Conservation (phyloP, 73 alveolate genomes). For the Vitrella brassicaformis region DNA sequence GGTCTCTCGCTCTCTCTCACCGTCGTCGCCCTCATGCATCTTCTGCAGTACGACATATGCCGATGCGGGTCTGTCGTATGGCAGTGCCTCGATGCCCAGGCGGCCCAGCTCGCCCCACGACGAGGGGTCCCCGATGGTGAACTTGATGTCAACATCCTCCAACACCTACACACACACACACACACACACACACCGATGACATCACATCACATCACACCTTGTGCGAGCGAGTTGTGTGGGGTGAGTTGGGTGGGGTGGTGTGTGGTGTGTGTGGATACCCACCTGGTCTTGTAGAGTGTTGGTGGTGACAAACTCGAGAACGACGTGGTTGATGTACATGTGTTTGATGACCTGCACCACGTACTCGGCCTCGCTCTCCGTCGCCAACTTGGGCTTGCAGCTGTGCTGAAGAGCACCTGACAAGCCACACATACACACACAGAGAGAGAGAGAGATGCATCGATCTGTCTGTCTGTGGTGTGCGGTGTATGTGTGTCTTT, state of each 20-base stretch:
- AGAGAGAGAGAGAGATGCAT: too few species aligned
- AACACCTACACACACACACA: too few species aligned
- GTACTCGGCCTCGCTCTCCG: conserved; percentile 24
- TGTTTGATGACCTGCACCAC: conserved; percentile 32
- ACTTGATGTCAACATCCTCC: background rate
- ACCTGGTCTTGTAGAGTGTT: background rate
- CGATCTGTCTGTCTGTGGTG: too few species aligned
- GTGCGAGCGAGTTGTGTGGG: too few species aligned
- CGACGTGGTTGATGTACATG: background rate
- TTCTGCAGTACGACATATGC: background rate
- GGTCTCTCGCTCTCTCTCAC: too few species aligned
- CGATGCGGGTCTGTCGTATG: background rate
- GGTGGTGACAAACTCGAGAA: background rate
- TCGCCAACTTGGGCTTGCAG: conserved; percentile 18
- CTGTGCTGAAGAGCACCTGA: conserved; percentile 11
- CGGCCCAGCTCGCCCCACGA: background rate
- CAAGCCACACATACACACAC: background rate
- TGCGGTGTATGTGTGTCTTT: too few species aligned
- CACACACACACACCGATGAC: too few species aligned
- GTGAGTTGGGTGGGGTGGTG: too few species aligned
- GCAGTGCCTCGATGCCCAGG: background rate
- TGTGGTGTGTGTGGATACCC: too few species aligned
- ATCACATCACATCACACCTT: too few species aligned
- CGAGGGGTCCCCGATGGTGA: background rate
- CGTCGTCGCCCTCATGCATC: background rate